phyloP scores from a whole-genome alignment of 805 yeast genomes.

The Lachancea dasiensis region DNA sequence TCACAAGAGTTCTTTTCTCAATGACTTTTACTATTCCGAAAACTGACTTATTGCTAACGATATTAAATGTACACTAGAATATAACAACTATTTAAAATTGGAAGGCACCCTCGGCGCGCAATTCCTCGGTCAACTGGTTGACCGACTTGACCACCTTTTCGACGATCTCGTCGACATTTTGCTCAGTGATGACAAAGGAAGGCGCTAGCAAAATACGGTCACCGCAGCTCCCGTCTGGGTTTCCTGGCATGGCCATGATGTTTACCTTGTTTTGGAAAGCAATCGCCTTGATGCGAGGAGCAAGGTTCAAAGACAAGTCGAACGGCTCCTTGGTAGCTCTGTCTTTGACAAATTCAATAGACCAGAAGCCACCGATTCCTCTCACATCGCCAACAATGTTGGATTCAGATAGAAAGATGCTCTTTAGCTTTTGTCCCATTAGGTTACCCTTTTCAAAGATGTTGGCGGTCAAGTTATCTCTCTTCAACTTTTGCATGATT shows the following conservation, averaged over 20 bases:
- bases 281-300: constrained; percentile 30
- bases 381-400: constrained; percentile 52
- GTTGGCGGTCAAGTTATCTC: constrained; percentile 36
- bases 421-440: constrained; percentile 36
- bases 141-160: constrained; percentile 38
- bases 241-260: constrained; percentile 44
- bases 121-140: constrained; percentile 25
- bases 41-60: no score
- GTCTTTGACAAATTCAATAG: constrained; percentile 51
- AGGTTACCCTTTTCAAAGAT: constrained; percentile 39
- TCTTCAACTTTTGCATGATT: constrained; percentile 39
- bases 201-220: constrained; percentile 47
- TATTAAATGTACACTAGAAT: no score
- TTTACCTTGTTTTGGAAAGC: constrained; percentile 43
- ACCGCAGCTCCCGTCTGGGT: constrained; percentile 35
- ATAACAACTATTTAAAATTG: not conserved
- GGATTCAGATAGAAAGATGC: constrained; percentile 30
- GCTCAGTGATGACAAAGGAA: constrained; percentile 38
- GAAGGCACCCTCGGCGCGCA: constrained; percentile 17
- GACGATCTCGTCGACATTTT: constrained; percentile 39
- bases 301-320: constrained; percentile 34
- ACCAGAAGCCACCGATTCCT: constrained; percentile 58
- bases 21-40: no score
- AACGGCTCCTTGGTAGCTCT: constrained; percentile 46
- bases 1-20: no score